Conservation (phyloP, 129 eudicot species). For the Artemisia tridentata region DNA sequence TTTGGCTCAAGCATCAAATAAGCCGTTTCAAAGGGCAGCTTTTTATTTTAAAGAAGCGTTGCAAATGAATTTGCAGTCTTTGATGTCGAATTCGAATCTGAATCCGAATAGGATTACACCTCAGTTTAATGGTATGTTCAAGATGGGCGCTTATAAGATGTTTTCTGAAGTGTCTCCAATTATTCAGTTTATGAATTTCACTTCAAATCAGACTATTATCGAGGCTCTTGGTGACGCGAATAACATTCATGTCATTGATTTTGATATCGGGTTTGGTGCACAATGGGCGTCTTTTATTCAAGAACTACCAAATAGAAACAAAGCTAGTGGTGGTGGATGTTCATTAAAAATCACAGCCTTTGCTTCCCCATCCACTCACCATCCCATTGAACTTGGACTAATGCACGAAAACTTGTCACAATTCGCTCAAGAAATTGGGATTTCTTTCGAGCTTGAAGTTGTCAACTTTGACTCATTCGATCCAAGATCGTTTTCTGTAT, state of each 20-base stretch:
- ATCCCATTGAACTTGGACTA: conserved; percentile 53
- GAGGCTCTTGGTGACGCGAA: conserved; percentile 57
- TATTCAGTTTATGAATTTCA: conserved; percentile 56
- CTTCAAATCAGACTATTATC: conserved; percentile 60
- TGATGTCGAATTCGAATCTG: background rate
- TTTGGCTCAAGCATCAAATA: conserved; percentile 25
- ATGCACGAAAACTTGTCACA: conserved; percentile 57
- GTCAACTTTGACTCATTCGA: conserved; percentile 62
- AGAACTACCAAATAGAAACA: conserved; percentile 49
- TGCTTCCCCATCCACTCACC: conserved; percentile 70
- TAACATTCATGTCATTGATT: conserved; percentile 61
- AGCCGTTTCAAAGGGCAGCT: conserved; percentile 63
- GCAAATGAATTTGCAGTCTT: conserved; percentile 28
- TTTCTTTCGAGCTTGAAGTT: conserved; percentile 56
- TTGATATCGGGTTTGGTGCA: conserved; percentile 75
- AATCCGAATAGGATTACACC: conserved; percentile 23
- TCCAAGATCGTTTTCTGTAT: conserved; percentile 39
- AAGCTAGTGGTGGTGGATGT: conserved; percentile 24
- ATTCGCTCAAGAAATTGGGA: conserved; percentile 53
- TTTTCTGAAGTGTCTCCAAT: conserved; percentile 66
- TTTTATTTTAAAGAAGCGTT: conserved; percentile 60
- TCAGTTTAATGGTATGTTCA: conserved; percentile 52
- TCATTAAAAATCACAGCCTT: conserved; percentile 62
- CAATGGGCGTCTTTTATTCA: conserved; percentile 77
- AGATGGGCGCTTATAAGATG: conserved; percentile 66